These are phyloP conservation scores for Leptographium wingfieldii DNA, from an alignment of 2,329 filamentous ascomycete species.

Conservation along the genomic window DNA sequence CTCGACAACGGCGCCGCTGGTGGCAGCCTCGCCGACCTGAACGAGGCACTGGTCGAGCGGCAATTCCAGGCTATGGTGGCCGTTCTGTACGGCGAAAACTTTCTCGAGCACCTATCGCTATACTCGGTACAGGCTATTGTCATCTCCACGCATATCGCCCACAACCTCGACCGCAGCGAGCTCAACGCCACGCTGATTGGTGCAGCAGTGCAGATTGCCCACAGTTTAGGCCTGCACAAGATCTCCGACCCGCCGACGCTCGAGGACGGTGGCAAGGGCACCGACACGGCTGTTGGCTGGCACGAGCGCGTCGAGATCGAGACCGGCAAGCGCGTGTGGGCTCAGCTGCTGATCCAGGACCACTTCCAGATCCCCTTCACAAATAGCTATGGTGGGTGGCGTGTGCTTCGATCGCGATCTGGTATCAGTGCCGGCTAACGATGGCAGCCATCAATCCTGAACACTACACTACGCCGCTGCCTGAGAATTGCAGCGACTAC, in stretches of 20 bases:
- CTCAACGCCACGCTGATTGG: conserved; percentile 21
- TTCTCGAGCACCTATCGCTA: conserved; percentile 17
- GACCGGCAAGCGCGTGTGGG: conserved; percentile 22
- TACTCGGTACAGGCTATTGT: conserved; percentile 22
- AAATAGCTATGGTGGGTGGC: conserved; percentile 19
- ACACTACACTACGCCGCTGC: conserved; percentile 20
- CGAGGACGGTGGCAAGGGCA: not conserved
- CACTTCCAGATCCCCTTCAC: conserved; percentile 22
- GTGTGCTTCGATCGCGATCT: not conserved
- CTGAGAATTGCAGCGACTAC: conserved; percentile 21
- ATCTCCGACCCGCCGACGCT: conserved; percentile 5
- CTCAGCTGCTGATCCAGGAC: conserved; percentile 23
- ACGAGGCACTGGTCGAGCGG: conserved; percentile 7
- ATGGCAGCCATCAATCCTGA: conserved; percentile 16
- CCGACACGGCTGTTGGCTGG: conserved; percentile 1
- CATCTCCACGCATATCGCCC: conserved; percentile 22
- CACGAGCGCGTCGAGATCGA: conserved; percentile 16
- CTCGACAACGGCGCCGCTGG: not conserved
- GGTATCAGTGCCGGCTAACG: not conserved
- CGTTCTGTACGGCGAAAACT: conserved; percentile 19
- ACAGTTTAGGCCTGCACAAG: conserved; percentile 17
- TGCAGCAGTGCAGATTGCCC: conserved; percentile 21
- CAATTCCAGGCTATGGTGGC: conserved; percentile 20
- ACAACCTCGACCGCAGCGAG: conserved; percentile 22
- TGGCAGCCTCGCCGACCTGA: not conserved